Percentiles rank a stretch among this genome's conserved stretches.
These are phyloP conservation scores for Aquilaria agallochum DNA, from an alignment of 441 rosid species.

Conservation along the genomic window DNA sequence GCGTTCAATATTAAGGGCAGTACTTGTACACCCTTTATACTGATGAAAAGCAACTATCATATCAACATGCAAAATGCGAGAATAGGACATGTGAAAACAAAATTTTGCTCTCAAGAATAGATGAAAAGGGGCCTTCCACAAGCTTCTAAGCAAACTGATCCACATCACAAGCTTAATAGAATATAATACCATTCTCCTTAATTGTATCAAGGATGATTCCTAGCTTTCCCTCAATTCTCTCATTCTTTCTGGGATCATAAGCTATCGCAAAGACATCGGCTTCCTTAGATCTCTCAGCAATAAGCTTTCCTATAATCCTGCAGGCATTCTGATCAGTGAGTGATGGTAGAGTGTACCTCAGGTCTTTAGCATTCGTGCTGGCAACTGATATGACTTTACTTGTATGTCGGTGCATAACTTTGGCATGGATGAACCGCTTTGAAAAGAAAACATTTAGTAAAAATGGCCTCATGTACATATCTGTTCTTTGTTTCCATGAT, in stretches of 20 bases:
- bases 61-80: no score
- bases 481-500: slow-evolving; percentile 91
- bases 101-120: no score
- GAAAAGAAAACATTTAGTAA: slow-evolving; percentile 79
- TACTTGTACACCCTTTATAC: no score
- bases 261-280: slow-evolving; percentile 84
- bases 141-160: no score
- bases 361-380: slow-evolving; percentile 77
- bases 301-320: slow-evolving; percentile 64
- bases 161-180: slow-evolving; percentile 15
- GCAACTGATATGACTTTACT: slow-evolving; percentile 93
- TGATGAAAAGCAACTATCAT: no score
- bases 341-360: slow-evolving; percentile 63
- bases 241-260: slow-evolving; percentile 68
- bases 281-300: slow-evolving; percentile 85
- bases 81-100: no score
- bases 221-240: slow-evolving; percentile 80
- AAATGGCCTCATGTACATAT: slow-evolving; percentile 89
- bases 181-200: slow-evolving; percentile 79
- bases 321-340: slow-evolving; percentile 76
- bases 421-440: slow-evolving; percentile 78
- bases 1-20: no score
- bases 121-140: no score
- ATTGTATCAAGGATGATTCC: slow-evolving; percentile 79
- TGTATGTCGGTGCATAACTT: slow-evolving; percentile 87